Base-by-base conservation (phyloP, 2,329 filamentous ascomycete species). In the Fusarium humuli region DNA sequence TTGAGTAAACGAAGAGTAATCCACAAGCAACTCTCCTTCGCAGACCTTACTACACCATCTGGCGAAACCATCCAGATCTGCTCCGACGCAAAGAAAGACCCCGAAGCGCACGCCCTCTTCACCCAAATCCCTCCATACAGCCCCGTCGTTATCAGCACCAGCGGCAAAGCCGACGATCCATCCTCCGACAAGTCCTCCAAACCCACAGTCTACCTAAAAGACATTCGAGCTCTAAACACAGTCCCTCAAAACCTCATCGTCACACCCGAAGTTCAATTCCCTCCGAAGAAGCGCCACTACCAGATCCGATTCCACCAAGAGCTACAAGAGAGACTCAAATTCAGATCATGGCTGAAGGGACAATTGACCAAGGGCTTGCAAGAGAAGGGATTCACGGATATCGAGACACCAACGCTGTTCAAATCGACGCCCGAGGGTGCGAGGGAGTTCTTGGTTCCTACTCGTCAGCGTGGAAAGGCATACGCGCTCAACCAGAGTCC, bases 351-450 rank as follows among this genome's bases (percentile, higher is more conserved):
- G 70, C 84, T 91, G 6, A 83, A 81, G 40, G 84, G 83, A 7
- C 84, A 84, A 61, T 80, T 84, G 32, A 88, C 84, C 67, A 84
- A 86, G 47, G 76, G 84, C 11, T 84, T 94, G 32, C 82, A 85
- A 18, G 78, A 83, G 7, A 83, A 85, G 27, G 86, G 84, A 2
- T 95, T 94, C 75, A 83, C 87, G 14, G 92, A 98, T 72, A 87
- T 98, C 32, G 96, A 99, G 78, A 99, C 96, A 0, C 96, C 96
- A 0, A 83, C 98, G 6, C 86, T 99, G 1, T 99, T 99, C 87
- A 99, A 98, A 79, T 98, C 96, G 0, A 99, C 96, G 0, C 94
- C 96, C 0, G 96, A 99, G 81, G 96, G 96, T 1, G 97, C 96
- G 2, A 87, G 95, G 50, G 96, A 99, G 78, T 99, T 99, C 68